Conservation (phyloP, 305 asterid genomes). For the Fraxinus greggii region DNA sequence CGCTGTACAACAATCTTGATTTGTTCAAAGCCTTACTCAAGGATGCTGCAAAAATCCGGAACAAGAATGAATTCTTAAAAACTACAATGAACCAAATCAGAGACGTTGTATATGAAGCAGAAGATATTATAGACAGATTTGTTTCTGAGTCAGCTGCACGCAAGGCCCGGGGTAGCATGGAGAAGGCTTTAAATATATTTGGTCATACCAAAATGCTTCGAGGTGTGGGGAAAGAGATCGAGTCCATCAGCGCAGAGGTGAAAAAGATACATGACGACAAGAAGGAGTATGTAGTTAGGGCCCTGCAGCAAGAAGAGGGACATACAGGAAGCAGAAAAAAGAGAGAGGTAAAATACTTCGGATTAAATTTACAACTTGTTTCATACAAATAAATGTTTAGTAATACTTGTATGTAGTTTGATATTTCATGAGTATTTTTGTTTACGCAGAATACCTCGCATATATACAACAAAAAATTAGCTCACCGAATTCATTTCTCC, state of each 20-base stretch:
- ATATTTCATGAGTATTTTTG: not conserved
- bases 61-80: slow-evolving; percentile 34
- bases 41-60: slow-evolving; percentile 38
- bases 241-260: slow-evolving; percentile 25
- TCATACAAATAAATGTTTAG: no score
- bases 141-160: slow-evolving; percentile 37
- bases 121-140: slow-evolving; percentile 42
- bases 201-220: not conserved
- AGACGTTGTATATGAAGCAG: slow-evolving; percentile 45
- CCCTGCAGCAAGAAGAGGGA: slow-evolving; percentile 21
- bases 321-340: slow-evolving; percentile 8
- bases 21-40: slow-evolving; percentile 40
- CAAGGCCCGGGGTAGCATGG: slow-evolving; percentile 27
- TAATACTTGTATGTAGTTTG: not conserved
- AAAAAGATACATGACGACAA: slow-evolving; percentile 30
- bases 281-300: slow-evolving; percentile 23
- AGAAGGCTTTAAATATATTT: not conserved
- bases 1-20: slow-evolving; percentile 36
- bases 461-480: not conserved
- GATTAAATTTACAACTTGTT: not conserved
- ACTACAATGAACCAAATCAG: slow-evolving; percentile 38
- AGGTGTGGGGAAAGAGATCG: slow-evolving; percentile 28
- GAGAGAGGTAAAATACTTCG: slow-evolving; percentile 19
- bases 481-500: no score
- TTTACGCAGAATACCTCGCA: not conserved